Evolutionary conservation across 164 flowering plant species (phyloP).

Genomic region (Protea cynaroides): DNA sequence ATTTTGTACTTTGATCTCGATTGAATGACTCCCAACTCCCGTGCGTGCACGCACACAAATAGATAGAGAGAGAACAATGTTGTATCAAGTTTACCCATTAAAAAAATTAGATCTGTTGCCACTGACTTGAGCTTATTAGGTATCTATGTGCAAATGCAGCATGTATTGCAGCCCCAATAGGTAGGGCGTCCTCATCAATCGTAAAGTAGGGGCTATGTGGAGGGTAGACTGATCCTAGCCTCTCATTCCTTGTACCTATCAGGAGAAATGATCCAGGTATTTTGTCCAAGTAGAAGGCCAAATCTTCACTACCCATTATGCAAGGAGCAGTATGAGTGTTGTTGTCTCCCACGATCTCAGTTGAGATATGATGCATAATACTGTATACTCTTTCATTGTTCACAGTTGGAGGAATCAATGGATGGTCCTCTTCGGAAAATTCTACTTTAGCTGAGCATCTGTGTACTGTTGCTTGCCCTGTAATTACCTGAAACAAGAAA

Average conservation of each 20-base stretch:
- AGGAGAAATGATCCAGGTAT: conserved; percentile 51
- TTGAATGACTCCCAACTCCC: no score
- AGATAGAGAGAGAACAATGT: no score
- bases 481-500: conserved; percentile 31
- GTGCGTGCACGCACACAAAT: no score
- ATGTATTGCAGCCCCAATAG: conserved; percentile 59
- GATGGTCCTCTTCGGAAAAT: conserved; percentile 31
- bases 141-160: conserved; percentile 51
- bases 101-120: not conserved
- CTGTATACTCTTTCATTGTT: conserved; percentile 39
- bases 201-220: conserved; percentile 48
- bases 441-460: conserved; percentile 43
- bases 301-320: conserved; percentile 63
- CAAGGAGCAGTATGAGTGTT: conserved; percentile 22
- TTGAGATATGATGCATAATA: conserved; percentile 22
- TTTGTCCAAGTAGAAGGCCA: conserved; percentile 47
- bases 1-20: no score
- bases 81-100: no score
- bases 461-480: conserved; percentile 46
- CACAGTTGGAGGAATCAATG: conserved; percentile 44
- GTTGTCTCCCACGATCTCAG: conserved; percentile 33
- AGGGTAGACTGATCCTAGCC: conserved; percentile 27
- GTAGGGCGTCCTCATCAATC: conserved; percentile 54
- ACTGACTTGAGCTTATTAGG: conserved; percentile 18
- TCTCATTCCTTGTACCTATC: conserved; percentile 47